phyloP scores from a whole-genome alignment of 768 basidiomycete species.

The Mycena kentingensis region DNA sequence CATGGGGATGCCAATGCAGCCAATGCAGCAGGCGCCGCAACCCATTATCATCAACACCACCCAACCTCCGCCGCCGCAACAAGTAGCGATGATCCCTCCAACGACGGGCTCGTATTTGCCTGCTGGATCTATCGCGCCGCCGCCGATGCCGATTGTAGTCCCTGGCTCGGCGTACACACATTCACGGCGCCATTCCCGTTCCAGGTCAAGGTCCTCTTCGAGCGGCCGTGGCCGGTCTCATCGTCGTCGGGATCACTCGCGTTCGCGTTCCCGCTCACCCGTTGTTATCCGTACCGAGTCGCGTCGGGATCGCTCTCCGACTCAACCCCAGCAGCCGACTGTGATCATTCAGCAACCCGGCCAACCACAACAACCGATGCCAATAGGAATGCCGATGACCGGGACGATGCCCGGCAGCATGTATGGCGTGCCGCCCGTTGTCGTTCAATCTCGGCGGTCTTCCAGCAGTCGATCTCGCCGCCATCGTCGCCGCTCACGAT shows the following conservation, averaged over 20 bases:
- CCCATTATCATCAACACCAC: conserved; percentile 17
- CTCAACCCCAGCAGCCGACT: not conserved
- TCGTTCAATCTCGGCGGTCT: not conserved
- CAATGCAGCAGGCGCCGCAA: no score
- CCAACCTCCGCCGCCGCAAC: not conserved
- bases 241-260: conserved; percentile 6
- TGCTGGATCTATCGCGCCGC: no score
- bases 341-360: conserved; percentile 12
- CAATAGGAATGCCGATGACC: no score
- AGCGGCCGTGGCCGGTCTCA: conserved; percentile 7
- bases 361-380: no score
- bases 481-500: no score
- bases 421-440: not conserved
- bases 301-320: no score
- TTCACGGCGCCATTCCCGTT: conserved; percentile 6
- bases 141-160: no score
- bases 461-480: not conserved
- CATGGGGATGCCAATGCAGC: no score
- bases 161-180: no score
- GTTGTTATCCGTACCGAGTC: no score
- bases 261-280: conserved; percentile 7
- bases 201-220: conserved; percentile 4
- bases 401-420: no score
- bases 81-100: not conserved
- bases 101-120: no score